Conservation (phyloP, 306 rosid genomes). For the Cucumis cinereus region DNA sequence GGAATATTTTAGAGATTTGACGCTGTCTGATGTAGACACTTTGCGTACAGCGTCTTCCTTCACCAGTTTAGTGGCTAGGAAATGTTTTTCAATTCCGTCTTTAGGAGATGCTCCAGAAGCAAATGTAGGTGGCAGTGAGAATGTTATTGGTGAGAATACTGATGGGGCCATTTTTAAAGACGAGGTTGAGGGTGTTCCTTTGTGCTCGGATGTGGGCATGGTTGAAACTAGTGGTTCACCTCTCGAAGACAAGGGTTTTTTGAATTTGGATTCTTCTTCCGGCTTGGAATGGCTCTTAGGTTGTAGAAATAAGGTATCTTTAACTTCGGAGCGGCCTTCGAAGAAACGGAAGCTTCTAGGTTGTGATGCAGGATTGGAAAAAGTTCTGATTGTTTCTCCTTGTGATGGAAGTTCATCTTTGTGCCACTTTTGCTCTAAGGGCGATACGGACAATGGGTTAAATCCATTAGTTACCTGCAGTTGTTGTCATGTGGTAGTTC, state of each 20-base stretch:
- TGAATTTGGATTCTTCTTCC: slow-evolving; percentile 10
- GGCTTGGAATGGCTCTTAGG: slow-evolving; percentile 86
- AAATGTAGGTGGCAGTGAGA: slow-evolving; percentile 14
- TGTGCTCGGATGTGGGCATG: slow-evolving; percentile 19
- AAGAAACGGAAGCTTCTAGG: slow-evolving; percentile 84
- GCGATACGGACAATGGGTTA: slow-evolving; percentile 28
- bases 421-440: slow-evolving; percentile 73
- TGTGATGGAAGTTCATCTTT: slow-evolving; percentile 39
- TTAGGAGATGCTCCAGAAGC: slow-evolving; percentile 19
- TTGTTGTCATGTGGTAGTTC: slow-evolving; percentile 70
- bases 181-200: slow-evolving; percentile 17
- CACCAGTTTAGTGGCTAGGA: slow-evolving; percentile 23
- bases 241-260: slow-evolving; percentile 18
- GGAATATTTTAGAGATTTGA: slow-evolving; percentile 65
- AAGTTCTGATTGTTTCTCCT: slow-evolving; percentile 36
- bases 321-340: slow-evolving; percentile 74
- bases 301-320: slow-evolving; percentile 47
- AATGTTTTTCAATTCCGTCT: slow-evolving; percentile 39
- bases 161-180: slow-evolving; percentile 12
- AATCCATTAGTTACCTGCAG: slow-evolving; percentile 46
- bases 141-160: not conserved
- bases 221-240: slow-evolving; percentile 21
- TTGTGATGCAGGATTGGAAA: slow-evolving; percentile 79
- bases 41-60: slow-evolving; percentile 39
- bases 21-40: slow-evolving; percentile 46